Evolutionary conservation across 2,329 filamentous ascomycete species (phyloP).

Genomic region (Cucurbitaria berberidis): DNA sequence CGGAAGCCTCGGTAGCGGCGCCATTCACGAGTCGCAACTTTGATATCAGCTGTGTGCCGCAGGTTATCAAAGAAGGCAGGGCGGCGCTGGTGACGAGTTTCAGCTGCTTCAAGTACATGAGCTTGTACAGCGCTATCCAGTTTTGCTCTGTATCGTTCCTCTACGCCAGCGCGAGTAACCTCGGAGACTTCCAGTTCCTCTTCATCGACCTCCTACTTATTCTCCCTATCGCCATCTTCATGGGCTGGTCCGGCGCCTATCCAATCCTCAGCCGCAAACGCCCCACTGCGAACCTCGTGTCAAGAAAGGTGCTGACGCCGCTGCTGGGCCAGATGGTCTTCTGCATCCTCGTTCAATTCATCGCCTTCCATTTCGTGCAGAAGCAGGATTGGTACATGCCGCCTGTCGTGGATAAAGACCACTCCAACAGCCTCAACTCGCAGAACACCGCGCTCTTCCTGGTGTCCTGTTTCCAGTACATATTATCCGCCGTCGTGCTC

Average conservation of each 20-base stretch:
- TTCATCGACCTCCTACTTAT: slow-evolving; percentile 95
- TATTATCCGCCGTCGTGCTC: slow-evolving; percentile 84
- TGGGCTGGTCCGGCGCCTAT: slow-evolving; percentile 94
- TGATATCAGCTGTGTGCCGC: slow-evolving; percentile 93
- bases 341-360: slow-evolving; percentile 76
- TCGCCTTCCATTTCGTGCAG: slow-evolving; percentile 76
- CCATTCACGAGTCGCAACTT: slow-evolving; percentile 96
- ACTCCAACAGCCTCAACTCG: slow-evolving; percentile 87
- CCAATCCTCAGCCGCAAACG: slow-evolving; percentile 79
- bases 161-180: slow-evolving; percentile 89
- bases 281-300: slow-evolving; percentile 90
- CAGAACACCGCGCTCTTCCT: slow-evolving; percentile 93
- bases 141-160: slow-evolving; percentile 97
- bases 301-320: slow-evolving; percentile 87
- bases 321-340: slow-evolving; percentile 87
- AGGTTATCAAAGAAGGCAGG: slow-evolving; percentile 90
- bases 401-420: slow-evolving; percentile 75
- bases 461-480: slow-evolving; percentile 92
- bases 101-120: slow-evolving; percentile 99
- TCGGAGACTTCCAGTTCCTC: slow-evolving; percentile 97
- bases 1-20: slow-evolving; percentile 96
- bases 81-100: slow-evolving; percentile 98
- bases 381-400: slow-evolving; percentile 84
- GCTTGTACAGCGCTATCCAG: slow-evolving; percentile 97
- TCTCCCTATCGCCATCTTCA: slow-evolving; percentile 94